phyloP scores from a whole-genome alignment of 2,329 filamentous ascomycete genomes.

The Chrysoporthe cubensis region DNA sequence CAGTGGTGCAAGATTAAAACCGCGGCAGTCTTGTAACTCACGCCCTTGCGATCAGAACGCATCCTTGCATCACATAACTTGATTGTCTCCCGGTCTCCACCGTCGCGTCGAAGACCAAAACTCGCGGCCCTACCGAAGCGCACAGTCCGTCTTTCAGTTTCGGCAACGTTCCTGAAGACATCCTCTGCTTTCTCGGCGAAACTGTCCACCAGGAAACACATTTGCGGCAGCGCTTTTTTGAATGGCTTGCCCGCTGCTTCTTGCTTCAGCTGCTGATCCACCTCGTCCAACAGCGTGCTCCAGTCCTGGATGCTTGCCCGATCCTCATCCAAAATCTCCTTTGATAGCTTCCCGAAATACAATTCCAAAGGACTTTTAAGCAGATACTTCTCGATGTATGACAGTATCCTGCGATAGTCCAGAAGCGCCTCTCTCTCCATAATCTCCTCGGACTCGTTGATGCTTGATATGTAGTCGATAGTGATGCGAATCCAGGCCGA shows the following conservation, averaged over 20 bases:
- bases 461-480: slow-evolving; percentile 75
- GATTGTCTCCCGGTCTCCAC: slow-evolving; percentile 8
- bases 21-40: slow-evolving; percentile 33
- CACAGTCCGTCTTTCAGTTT: slow-evolving; percentile 70
- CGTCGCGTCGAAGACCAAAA: slow-evolving; percentile 39
- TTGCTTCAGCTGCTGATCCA: slow-evolving; percentile 54
- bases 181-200: slow-evolving; percentile 60
- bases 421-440: slow-evolving; percentile 77
- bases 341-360: slow-evolving; percentile 58
- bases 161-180: slow-evolving; percentile 70
- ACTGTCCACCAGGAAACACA: slow-evolving; percentile 67
- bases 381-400: slow-evolving; percentile 77
- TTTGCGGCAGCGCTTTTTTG: slow-evolving; percentile 58
- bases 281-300: slow-evolving; percentile 51
- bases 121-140: slow-evolving; percentile 62
- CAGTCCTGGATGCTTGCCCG: slow-evolving; percentile 42
- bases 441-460: slow-evolving; percentile 70
- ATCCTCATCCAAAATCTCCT: slow-evolving; percentile 38
- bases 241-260: slow-evolving; percentile 50
- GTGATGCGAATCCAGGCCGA: slow-evolving; percentile 83
- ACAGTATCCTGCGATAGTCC: slow-evolving; percentile 72
- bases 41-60: slow-evolving; percentile 42
- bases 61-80: slow-evolving; percentile 57
- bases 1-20: background rate
- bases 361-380: slow-evolving; percentile 65